Percentiles rank a stretch among this genome's conserved stretches.
These are phyloP conservation scores for Citrullus amarus DNA, from an alignment of 306 rosid species.

Conservation along the genomic window DNA sequence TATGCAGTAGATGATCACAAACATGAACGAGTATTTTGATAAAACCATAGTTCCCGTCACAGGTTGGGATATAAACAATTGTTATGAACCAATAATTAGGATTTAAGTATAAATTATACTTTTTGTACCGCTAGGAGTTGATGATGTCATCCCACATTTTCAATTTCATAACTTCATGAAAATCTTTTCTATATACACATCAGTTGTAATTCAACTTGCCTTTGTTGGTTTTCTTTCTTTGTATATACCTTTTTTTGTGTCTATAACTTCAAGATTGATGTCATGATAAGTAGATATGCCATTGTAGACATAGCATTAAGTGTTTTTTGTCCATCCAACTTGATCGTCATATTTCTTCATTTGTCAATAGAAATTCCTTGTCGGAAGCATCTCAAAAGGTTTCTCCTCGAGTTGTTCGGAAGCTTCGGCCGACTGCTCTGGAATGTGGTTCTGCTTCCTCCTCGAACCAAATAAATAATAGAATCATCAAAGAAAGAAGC, in stretches of 20 bases:
- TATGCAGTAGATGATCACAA: not conserved
- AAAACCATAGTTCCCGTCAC: not conserved
- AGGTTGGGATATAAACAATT: not conserved
- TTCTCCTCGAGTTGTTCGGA: constrained; percentile 59
- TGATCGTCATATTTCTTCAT: not conserved
- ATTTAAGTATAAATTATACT: not conserved
- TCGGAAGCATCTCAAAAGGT: constrained; percentile 67
- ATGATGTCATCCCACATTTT: not conserved
- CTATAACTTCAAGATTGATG: not conserved
- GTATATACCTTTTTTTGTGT: not conserved
- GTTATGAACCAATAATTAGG: not conserved
- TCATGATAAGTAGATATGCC: not conserved
- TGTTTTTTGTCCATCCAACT: not conserved
- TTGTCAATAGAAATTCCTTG: constrained; percentile 44
- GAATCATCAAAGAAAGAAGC: constrained; percentile 61
- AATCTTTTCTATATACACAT: not conserved
- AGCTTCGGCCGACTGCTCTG: constrained; percentile 44
- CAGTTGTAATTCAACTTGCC: not conserved
- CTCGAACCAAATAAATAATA: constrained; percentile 29
- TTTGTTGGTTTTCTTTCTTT: not conserved
- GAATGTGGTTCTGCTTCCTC: constrained; percentile 47
- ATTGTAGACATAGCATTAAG: not conserved
- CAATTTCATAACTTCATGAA: not conserved
- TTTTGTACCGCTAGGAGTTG: not conserved
- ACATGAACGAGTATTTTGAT: not conserved